Evolutionary conservation across 805 yeast species (phyloP), one percentile per base, ranked within the genome.

Genomic region (Teunomyces lycoperdinae): DNA sequence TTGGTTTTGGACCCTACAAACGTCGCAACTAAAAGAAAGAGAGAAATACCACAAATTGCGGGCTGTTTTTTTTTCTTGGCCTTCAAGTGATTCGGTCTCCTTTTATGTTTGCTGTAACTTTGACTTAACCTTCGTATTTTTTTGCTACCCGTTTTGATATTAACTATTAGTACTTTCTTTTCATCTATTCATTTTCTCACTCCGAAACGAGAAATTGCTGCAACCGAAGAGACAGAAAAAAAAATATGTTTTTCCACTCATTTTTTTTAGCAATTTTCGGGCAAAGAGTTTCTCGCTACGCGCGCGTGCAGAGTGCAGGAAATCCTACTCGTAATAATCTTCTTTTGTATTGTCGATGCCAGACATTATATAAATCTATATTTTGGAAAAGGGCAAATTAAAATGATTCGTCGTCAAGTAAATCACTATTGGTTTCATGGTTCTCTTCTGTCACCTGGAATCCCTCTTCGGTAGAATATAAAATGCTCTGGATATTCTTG

Each of bases 391-490:
- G 6, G 24, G 24, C 4, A 4, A 20, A 20, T 10, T 47, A 47
- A 46, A 61, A 61, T 9, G 62, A 57, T 46, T 57, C 63, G n/a
- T 51, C 47, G 40, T 61, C 64, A 10, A 48, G 52, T 11, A 44
- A 51, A 31, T 35, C 50, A 16, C 13, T 28, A 20, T 20, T 20
- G 43, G 27, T 13, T 36, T 50, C 58, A 16, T 27, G 46, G 36
- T 10, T 39, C 26, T 42, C 49, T 2, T 54, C 64, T n/a, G 84
- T 84, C 20, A 78, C 75, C 57, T 83, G 86, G 60, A 89, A 89
- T 0, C 96, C 96, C 53, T 87, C 96, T 46, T 87, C 89, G 0
- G 95, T 86, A 5, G 85, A 79, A 57, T 88, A 91, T 53, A 91
- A 68, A 9, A 89, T 87, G 29, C 79, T 82, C 64, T 88, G 92